Conservation (phyloP, 441 rosid genomes). For the Bruguiera hainesii region DNA sequence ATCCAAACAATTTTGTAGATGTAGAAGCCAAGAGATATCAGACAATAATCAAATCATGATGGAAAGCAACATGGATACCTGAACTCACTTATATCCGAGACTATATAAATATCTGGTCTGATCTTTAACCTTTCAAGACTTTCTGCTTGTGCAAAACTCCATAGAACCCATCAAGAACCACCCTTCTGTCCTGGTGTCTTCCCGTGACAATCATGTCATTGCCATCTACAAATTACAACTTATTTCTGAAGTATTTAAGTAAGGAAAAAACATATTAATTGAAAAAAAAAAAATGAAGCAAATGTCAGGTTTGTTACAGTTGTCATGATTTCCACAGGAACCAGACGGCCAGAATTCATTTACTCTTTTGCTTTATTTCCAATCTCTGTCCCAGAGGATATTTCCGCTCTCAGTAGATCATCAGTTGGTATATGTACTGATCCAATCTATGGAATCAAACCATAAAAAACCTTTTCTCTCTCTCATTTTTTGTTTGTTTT, state of each 20-base stretch:
- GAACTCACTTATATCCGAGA: conserved; percentile 54
- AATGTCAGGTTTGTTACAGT: conserved; percentile 36
- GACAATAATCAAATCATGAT: background rate
- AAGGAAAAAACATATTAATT: conserved; percentile 8
- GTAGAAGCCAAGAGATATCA: background rate
- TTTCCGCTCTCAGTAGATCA: conserved; percentile 79
- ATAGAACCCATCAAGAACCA: conserved; percentile 95
- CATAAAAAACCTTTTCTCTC: too few species aligned
- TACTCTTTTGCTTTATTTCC: conserved; percentile 77
- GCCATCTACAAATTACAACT: conserved; percentile 48
- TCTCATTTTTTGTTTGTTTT: too few species aligned
- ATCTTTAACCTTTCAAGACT: conserved; percentile 65
- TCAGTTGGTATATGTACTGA: conserved; percentile 88
- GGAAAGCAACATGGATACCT: background rate
- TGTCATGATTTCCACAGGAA: too few species aligned
- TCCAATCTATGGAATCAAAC: conserved; percentile 59
- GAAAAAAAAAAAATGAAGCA: background rate
- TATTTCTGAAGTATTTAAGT: conserved; percentile 6
- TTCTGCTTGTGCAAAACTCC: conserved; percentile 68
- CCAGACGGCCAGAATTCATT: conserved; percentile 35
- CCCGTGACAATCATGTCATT: conserved; percentile 52
- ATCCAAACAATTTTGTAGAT: conserved; percentile 8
- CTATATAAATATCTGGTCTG: conserved; percentile 67
- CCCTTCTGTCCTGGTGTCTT: conserved; percentile 71
- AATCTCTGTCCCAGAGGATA: conserved; percentile 65